Conservation (phyloP, 768 basidiomycete genomes). For the Agaricus blazei region DNA sequence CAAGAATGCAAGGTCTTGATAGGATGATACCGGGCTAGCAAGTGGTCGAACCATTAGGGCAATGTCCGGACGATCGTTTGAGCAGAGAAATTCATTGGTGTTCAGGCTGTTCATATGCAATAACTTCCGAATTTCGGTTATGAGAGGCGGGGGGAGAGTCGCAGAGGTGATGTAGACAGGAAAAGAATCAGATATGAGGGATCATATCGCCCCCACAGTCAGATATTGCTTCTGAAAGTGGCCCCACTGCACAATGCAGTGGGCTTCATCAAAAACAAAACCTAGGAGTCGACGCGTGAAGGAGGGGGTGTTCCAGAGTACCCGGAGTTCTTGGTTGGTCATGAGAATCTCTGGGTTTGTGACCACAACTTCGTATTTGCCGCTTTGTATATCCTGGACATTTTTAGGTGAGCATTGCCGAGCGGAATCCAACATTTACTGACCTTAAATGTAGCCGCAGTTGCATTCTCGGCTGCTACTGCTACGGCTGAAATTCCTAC, state of each 20-base stretch:
- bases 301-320: constrained; percentile 1
- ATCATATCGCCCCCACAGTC: not conserved
- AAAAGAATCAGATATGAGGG: not conserved
- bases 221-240: not conserved
- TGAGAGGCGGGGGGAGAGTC: not conserved
- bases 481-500: not conserved
- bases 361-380: not conserved
- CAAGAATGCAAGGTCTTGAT: too few relatives aligned
- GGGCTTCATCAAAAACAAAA: constrained; percentile 32
- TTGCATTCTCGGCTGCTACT: not conserved
- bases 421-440: too few relatives aligned
- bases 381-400: not conserved
- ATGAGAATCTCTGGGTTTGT: not conserved
- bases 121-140: too few relatives aligned
- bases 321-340: not conserved
- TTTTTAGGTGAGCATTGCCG: too few relatives aligned
- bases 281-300: not conserved
- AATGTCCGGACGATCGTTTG: too few relatives aligned
- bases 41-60: too few relatives aligned
- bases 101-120: too few relatives aligned
- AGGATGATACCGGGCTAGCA: too few relatives aligned
- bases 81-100: too few relatives aligned
- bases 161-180: not conserved
- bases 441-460: not conserved
- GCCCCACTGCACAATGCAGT: constrained; percentile 18